Evolutionary conservation across 129 eudicot species (phyloP), one percentile per base, ranked within the genome.

Genomic region (Oenanthe sinensis): DNA sequence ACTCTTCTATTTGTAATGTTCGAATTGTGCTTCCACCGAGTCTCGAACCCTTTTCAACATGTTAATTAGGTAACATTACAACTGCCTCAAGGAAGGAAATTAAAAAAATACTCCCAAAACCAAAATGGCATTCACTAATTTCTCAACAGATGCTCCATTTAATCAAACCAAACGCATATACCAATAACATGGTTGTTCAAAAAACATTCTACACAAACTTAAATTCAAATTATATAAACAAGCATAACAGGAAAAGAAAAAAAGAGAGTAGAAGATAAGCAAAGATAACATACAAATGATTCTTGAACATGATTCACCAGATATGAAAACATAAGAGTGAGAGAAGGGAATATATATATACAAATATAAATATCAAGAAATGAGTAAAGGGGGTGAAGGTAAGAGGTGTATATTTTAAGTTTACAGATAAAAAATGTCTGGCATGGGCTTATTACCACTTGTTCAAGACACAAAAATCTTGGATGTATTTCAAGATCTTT

Each of bases 371-470:
- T 67, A n/a, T 4, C 8, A 67, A 12, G 39, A 26, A 67, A 67
- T 30, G 20, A 67, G 39, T 67, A 30, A 30, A 67, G 39, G 68
- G 65, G 33, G 68, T 60, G 12, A n/a, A 60, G 28, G 28, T 5
- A 60, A 60, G 68, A 60, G 68, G 68, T 60, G 68, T 67, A 5
- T 67, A 13, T 14, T 33, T 33, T 0, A 67, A 67, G 42, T 67
- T 67, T 67, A 67, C 68, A 60, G 68, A 60, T 60, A 60, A 60
- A 8, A 60, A n/a, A 8, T n/a, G 0, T 60, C 68, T 60, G 68
- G 68, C 33, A 60, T 60, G 68, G 68, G 33, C 68, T 60, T 60
- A 10, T 60, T 60, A 60, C 68, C 68, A 60, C 68, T n/a, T 60
- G 33, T 60, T 60, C 68, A 60, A 22, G 65, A 58, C 24, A 58